phyloP scores from a whole-genome alignment of 2,329 filamentous ascomycete species.

The Hymenoscyphus linearis region DNA sequence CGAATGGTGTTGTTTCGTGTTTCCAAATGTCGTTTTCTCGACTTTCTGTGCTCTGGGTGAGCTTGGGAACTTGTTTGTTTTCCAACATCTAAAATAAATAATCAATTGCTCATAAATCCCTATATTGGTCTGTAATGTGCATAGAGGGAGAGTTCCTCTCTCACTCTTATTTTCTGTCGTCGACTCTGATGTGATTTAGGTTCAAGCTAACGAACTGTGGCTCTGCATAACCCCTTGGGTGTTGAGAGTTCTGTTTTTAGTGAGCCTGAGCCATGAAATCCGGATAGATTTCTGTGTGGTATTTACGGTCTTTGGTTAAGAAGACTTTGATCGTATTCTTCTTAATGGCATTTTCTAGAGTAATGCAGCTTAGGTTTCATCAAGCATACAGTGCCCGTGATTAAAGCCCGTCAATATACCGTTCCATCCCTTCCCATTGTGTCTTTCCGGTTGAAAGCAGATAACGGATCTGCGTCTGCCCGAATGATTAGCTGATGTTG shows the following conservation, averaged over 20 bases:
- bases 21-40: not conserved
- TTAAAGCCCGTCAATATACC: constrained; percentile 47
- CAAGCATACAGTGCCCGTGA: not conserved
- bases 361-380: not conserved
- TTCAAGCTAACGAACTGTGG: too few relatives aligned
- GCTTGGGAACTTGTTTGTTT: not conserved
- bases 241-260: not conserved
- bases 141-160: not conserved
- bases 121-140: not conserved
- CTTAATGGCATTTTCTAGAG: not conserved
- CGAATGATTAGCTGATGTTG: not conserved
- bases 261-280: not conserved
- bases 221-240: not conserved
- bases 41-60: not conserved
- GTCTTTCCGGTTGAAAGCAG: constrained; percentile 60
- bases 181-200: not conserved
- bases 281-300: not conserved
- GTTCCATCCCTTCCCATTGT: constrained; percentile 59
- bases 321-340: not conserved
- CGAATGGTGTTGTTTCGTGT: not conserved
- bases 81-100: not conserved
- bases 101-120: not conserved
- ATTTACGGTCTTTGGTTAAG: not conserved
- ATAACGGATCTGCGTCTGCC: constrained; percentile 55
- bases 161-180: not conserved